Base-by-base conservation (phyloP, 495 filamentous ascomycete genomes). In the Xeromyces bisporus region DNA sequence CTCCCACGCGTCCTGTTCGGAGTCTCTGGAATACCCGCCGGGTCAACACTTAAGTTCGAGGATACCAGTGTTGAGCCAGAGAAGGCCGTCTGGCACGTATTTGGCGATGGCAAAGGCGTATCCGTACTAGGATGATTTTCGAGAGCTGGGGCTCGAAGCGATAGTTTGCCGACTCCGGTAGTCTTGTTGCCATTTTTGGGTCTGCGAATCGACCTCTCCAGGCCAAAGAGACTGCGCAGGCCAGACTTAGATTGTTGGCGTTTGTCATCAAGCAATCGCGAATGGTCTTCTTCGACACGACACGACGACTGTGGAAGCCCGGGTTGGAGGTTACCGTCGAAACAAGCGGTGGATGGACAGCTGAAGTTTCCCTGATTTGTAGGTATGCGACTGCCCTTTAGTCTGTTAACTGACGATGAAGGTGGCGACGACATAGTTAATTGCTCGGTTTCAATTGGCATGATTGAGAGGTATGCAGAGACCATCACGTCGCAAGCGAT, bases 181-280 rank as follows among this genome's bases (percentile, higher is more conserved):
- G 61, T 46, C 30, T 44, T 56, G 27, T 21, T 34, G 15, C 61
- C 51, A 10, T 29, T 37, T 8, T 28, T 37, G 28, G 26, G 40
- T 35, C 39, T 51, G 37, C 34, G 48, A 24, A 30, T 33, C 13
- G 37, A 29, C 31, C 59, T 61, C 7, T 57, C 57, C 18, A 56
- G 53, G 11, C 46, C 41, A 35, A 64, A 62, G 5, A 64, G 40
- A 28, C 38, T 48, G 33, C 56, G 56, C 26, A 64, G 31, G 23
- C 52, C 54, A 6, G 49, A 47, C 38, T 58, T 59, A 18, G 60
- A 64, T 0, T 53, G 33, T 29, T 60, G 53, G 3, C 47, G 54
- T 30, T 55, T 58, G 9, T n/a, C n/a, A n/a, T n/a, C n/a, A n/a
- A n/a, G n/a, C n/a, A n/a, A n/a, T n/a, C n/a, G n/a, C n/a, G n/a